These are phyloP conservation scores for Limtongozyma cylindracea DNA, from an alignment of 805 yeast genomes.

Conservation along the genomic window DNA sequence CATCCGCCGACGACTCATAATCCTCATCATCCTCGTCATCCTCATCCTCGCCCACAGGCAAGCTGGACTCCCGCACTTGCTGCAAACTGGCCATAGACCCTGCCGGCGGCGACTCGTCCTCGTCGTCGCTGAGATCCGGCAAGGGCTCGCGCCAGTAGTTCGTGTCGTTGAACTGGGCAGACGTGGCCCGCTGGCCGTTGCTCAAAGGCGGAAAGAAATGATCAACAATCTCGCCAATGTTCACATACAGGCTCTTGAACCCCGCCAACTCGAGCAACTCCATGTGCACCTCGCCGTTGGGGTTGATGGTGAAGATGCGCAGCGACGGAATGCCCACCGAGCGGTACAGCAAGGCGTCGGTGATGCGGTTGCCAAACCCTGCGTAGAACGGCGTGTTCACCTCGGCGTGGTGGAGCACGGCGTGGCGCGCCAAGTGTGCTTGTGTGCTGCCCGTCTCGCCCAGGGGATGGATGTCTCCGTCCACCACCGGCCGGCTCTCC, in stretches of 20 bases:
- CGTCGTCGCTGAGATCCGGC: slow-evolving; percentile 28
- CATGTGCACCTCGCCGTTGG: slow-evolving; percentile 94
- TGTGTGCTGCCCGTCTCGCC: background rate
- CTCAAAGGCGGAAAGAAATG: slow-evolving; percentile 79
- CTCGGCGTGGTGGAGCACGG: slow-evolving; percentile 8
- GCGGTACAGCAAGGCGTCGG: slow-evolving; percentile 88
- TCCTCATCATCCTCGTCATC: slow-evolving; percentile 13
- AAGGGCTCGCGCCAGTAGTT: slow-evolving; percentile 85
- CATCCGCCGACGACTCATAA: too few species aligned
- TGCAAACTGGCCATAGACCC: slow-evolving; percentile 2
- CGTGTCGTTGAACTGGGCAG: slow-evolving; percentile 41
- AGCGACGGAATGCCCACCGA: slow-evolving; percentile 88
- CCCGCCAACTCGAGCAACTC: slow-evolving; percentile 89
- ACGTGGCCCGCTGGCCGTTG: slow-evolving; percentile 1
- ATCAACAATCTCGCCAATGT: slow-evolving; percentile 83
- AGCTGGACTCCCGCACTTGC: slow-evolving; percentile 7
- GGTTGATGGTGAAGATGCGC: slow-evolving; percentile 83
- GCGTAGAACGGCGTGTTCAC: slow-evolving; percentile 76
- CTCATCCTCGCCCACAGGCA: slow-evolving; percentile 14
- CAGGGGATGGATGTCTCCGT: slow-evolving; percentile 1
- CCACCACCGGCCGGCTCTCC: slow-evolving; percentile 1
- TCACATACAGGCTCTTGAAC: slow-evolving; percentile 64
- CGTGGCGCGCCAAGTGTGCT: background rate
- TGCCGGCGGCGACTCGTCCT: slow-evolving; percentile 3
- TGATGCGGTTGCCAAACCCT: slow-evolving; percentile 90